Base-by-base conservation (phyloP, 108 stramenopile genomes). In the Cyclotella sp. region DNA sequence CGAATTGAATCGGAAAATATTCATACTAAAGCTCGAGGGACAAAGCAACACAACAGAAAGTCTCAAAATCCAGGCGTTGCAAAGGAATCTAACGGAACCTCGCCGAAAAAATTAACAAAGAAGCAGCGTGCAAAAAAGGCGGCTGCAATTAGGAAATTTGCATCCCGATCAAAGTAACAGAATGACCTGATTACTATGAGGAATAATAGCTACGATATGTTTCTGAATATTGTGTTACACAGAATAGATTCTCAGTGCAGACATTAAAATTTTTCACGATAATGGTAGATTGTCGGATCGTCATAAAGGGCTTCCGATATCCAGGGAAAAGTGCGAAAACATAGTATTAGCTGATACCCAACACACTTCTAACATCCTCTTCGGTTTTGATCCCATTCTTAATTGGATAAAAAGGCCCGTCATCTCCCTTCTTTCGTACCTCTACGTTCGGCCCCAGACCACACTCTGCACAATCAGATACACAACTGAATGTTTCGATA, bases 391-490 rank as follows among this genome's bases (percentile, higher is more conserved):
- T 47, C 30, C 68, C 68, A 63, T 90, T 90, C 71, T 85, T 87
- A 64, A 90, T 88, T 43, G 90, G 90, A 57, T 84, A 88, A 57
- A 90, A 90, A 13, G 86, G 90, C 21, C 90, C 90, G 63, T 83
- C 78, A 63, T 88, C 87, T 45, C 88, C 86, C 41, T 80, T 76
- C 40, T 76, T 83, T 64, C 87, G 70, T 13, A 90, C 45, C 53
- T 90, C 90, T 9, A 88, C 87, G 49, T 90, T 90, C 19, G 90
- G 90, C 10, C 90, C 90, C 63, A 90, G 39, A 18, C 75, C 90
- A 65, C 90, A 90, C 63, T 90, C 90, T n/a, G 90, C 90, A 67
- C 90, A 90, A 57, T 90, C 90, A 9, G 79, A 81, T 7, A 90
- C 90, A 64, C 90, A 90, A 29, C 73, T 87, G n/a, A 88, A 67